Evolutionary conservation across 2,329 filamentous ascomycete species (phyloP).

Genomic region (Mariannaea sp.): DNA sequence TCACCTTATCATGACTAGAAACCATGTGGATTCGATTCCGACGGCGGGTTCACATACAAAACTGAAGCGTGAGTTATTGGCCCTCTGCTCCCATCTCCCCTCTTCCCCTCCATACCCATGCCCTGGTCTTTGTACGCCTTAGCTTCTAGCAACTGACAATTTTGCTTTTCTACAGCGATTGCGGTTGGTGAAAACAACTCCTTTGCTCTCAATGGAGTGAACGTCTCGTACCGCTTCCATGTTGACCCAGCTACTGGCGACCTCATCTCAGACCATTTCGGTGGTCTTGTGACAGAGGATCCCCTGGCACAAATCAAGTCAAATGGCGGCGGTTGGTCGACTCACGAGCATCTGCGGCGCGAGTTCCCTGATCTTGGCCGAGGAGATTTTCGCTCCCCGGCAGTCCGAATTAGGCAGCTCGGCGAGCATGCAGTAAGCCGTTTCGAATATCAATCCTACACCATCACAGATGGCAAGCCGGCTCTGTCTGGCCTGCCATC

Average conservation of each 20-base stretch:
- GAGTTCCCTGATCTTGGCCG: slow-evolving; percentile 69
- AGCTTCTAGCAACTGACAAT: no score
- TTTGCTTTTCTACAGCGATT: slow-evolving; percentile 51
- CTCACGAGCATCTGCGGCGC: slow-evolving; percentile 55
- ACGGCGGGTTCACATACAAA: no score
- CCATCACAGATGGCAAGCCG: slow-evolving; percentile 65
- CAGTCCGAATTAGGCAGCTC: slow-evolving; percentile 63
- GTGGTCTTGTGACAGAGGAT: slow-evolving; percentile 58
- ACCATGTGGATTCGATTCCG: no score
- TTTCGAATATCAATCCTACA: background rate
- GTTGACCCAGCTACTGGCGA: slow-evolving; percentile 61
- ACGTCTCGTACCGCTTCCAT: slow-evolving; percentile 67
- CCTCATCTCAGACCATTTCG: slow-evolving; percentile 65
- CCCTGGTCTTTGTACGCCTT: no score
- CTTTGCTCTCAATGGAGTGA: slow-evolving; percentile 61
- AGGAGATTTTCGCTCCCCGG: slow-evolving; percentile 66
- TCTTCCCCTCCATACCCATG: no score
- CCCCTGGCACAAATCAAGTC: slow-evolving; percentile 48
- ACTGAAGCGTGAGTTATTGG: no score
- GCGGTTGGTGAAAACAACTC: slow-evolving; percentile 58
- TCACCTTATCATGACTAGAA: no score
- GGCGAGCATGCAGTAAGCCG: slow-evolving; percentile 51
- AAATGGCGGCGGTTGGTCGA: slow-evolving; percentile 57
- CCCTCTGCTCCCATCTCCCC: no score
- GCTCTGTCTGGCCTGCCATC: slow-evolving; percentile 59